Base-by-base conservation (phyloP, 2,329 filamentous ascomycete genomes). In the Alternaria consortialis region DNA sequence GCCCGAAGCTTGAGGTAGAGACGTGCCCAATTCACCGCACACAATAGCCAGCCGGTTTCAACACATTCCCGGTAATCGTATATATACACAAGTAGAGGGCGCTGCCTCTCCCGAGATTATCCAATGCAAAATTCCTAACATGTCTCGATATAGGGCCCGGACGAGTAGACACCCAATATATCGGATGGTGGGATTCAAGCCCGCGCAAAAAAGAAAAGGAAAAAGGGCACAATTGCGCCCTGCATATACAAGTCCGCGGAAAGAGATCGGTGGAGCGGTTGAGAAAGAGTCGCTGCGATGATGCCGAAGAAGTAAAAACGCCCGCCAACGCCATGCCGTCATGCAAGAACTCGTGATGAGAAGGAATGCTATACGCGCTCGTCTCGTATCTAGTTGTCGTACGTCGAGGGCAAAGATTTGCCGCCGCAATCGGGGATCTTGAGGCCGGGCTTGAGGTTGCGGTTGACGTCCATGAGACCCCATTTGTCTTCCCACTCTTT, bases 401-500 rank as follows among this genome's bases (percentile, higher is more conserved):
- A 60, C 53, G 12, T 51, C 47, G 60, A 58, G 7, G 70, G 70
- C 27, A 71, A 53, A 15, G 67, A 91, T 81, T 90, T 88, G 29
- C 93, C 93, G 25, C 85, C 90, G 76, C 94, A 98, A 77, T 94
- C 89, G 1, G 94, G 94, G 70, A 98, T 97, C 76, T 87, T 89
- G 72, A 98, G 80, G 1, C 94, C 94, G 0, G 85, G 73, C 81
- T 98, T 98, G 69, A 98, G 81, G 36, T 94, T 92, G 58, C 94
- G 88, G 72, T 93, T 85, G 4, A 92, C 86, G 70, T 96, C 92
- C 88, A 98, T 89, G 13, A 98, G 81, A 9, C 95, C 94, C 94
- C 94, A 97, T 77, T 97, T 91, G 76, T 97, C 92, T 82, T 98
- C 94, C 94, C 94, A 97, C 53, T 91, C 85, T 81, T 94, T 74